phyloP scores from a whole-genome alignment of 805 yeast genomes.

The Wickerhamomyces bovis region DNA sequence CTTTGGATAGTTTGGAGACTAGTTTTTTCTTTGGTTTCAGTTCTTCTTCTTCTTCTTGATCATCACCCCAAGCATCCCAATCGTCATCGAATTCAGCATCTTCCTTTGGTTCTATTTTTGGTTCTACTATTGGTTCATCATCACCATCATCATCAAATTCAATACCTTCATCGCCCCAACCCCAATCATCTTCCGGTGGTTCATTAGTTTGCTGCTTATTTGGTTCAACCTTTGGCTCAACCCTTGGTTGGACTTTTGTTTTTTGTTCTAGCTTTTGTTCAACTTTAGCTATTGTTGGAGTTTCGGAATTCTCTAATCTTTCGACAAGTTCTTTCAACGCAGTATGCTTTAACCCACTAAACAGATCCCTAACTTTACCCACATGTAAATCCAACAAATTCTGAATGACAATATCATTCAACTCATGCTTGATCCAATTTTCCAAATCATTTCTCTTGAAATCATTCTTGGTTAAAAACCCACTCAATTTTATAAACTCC shows the following conservation, averaged over 20 bases:
- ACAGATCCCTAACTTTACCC: slow-evolving; percentile 11
- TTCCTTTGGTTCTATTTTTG: not conserved
- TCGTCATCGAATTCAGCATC: slow-evolving; percentile 10
- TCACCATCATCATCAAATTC: slow-evolving; percentile 21
- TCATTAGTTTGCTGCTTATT: not conserved
- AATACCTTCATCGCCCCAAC: slow-evolving; percentile 13
- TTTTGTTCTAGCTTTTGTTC: too few species aligned
- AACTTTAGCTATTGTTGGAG: not conserved
- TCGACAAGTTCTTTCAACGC: not conserved
- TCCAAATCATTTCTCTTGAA: slow-evolving; percentile 17
- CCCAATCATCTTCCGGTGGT: slow-evolving; percentile 10
- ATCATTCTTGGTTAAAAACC: slow-evolving; percentile 8
- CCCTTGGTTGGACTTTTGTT: not conserved
- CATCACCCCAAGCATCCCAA: slow-evolving; percentile 23
- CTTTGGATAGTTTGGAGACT: slow-evolving; percentile 16
- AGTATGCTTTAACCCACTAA: slow-evolving; percentile 2
- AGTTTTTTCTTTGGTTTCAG: slow-evolving; percentile 10
- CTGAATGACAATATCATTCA: slow-evolving; percentile 17
- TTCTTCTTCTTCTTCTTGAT: slow-evolving; percentile 9
- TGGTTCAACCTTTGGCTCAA: not conserved
- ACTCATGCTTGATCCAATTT: slow-evolving; percentile 20
- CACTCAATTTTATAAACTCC: slow-evolving; percentile 13
- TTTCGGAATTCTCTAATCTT: not conserved
- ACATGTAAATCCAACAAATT: slow-evolving; percentile 17
- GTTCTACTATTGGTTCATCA: slow-evolving; percentile 3